Base-by-base conservation (phyloP, 257 asterid genomes). In the Hygrophila difformis region DNA sequence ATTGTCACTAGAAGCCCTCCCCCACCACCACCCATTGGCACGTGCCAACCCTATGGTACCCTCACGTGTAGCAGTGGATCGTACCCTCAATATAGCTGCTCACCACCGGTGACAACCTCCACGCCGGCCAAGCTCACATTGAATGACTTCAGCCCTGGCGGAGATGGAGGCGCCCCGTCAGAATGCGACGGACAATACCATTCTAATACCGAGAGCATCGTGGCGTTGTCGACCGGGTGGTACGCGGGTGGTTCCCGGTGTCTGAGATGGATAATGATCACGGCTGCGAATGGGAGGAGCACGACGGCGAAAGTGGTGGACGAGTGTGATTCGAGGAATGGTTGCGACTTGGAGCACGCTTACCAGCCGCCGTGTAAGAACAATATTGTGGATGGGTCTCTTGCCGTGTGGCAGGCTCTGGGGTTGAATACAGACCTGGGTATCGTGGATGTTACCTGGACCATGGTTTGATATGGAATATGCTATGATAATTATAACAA, bases 221-320 rank as follows among this genome's bases (percentile, higher is more conserved):
- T 72, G 6, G 76, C 79, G 8, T 36, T 72, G 43, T 68, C 79
- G 1, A 67, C 75, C 0, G 64, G 72, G 1, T 67, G 73, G 68
- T 63, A 31, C 1, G 59, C 52, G 0, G 55, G 47, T 17, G 38
- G 57, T 2, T 23, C 57, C 0, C 37, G 68, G 29, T 67, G 75
- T 13, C 40, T 44, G 18, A 44, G 36, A 44, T 48, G 18, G 53
- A 64, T 72, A 22, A 36, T 13, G 2, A 64, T 72, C 36, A 51
- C 17, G 1, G 68, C 68, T 0, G 7, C 21, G 0, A 69, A 65
- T 12, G 77, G 76, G 1, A 49, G 50, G 17, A 73, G 55, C 40
- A 60, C 61, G 55, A 61, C 48, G 12, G 75, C 76, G 10, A 68
- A 57, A 21, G 76, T 73, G 19, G 80, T 68, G 49, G 80, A 73